A percentile compares a stretch with the other conserved stretches of the same genome.
These are phyloP conservation scores for Scenedesmus sp. DNA, from an alignment of 163 green algal genomes.

Conservation along the genomic window DNA sequence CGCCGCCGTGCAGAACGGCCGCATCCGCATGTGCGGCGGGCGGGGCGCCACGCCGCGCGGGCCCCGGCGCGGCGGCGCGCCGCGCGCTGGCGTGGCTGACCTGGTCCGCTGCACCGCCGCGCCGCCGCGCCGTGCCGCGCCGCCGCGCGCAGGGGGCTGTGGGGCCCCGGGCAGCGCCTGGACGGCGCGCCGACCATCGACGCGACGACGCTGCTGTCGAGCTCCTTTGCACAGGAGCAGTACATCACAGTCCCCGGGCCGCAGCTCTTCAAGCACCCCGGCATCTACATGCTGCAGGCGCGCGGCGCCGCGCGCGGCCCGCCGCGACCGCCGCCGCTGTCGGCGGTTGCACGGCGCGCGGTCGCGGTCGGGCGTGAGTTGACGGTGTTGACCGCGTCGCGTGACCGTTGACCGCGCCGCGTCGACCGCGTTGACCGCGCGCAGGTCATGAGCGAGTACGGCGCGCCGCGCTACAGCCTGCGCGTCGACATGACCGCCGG, in stretches of 20 bases:
- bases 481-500: slow-evolving; percentile 4
- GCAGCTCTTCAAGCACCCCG: slow-evolving; percentile 31
- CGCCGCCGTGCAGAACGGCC: slow-evolving; percentile 4
- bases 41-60: too few relatives aligned
- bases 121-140: too few relatives aligned
- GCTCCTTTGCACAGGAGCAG: slow-evolving; percentile 35
- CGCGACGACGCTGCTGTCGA: slow-evolving; percentile 3
- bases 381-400: too few relatives aligned
- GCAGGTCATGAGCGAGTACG: slow-evolving; percentile 42
- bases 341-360: too few relatives aligned
- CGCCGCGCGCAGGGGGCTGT: slow-evolving; percentile 35
- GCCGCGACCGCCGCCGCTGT: too few relatives aligned
- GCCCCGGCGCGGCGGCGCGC: too few relatives aligned
- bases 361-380: too few relatives aligned
- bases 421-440: too few relatives aligned
- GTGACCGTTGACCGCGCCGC: too few relatives aligned
- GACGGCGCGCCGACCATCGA: slow-evolving; percentile 4
- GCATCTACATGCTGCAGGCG: slow-evolving; percentile 40
- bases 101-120: too few relatives aligned
- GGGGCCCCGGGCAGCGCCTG: slow-evolving; percentile 15
- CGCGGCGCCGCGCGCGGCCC: not conserved
- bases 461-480: slow-evolving; percentile 26
- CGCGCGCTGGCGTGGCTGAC: too few relatives aligned
- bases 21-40: slow-evolving; percentile 38
- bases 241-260: slow-evolving; percentile 39